Conservation (phyloP, 139 green algal species). For the Micromonas commoda region DNA sequence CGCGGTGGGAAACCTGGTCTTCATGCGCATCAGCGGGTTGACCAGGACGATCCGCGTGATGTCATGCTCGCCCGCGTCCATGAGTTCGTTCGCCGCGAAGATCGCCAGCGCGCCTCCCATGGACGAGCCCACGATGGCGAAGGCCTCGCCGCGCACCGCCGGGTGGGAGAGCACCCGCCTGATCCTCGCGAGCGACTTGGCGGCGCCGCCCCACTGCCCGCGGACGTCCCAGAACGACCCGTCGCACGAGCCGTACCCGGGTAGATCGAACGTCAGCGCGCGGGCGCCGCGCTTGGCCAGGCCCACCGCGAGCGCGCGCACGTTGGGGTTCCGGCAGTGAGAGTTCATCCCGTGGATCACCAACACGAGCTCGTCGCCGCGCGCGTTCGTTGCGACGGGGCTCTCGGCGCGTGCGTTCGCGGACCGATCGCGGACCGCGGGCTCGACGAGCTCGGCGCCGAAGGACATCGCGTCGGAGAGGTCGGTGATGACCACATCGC, state of each 20-base stretch:
- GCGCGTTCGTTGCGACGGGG: neutral
- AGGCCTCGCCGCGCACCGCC: neutral
- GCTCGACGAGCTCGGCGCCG: too few relatives aligned
- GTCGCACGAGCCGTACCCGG: neutral
- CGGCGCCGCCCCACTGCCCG: neutral
- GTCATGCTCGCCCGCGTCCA: neutral
- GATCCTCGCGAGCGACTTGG: neutral
- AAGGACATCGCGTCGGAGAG: too few relatives aligned
- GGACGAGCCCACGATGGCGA: neutral
- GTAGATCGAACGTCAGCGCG: neutral
- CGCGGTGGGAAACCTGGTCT: neutral
- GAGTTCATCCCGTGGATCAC: slow-evolving; percentile 4
- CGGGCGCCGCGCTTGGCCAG: neutral
- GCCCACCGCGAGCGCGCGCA: slow-evolving; percentile 5
- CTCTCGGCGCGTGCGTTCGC: neutral
- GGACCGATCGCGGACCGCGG: neutral
- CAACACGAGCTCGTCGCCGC: neutral
- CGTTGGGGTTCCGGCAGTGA: neutral
- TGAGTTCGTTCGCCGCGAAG: neutral
- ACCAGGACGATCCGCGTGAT: slow-evolving; percentile 1
- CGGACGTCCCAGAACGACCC: neutral
- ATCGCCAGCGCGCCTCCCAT: neutral
- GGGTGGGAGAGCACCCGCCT: neutral
- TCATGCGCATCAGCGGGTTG: slow-evolving; percentile 11
- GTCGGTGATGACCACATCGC: too few relatives aligned